Percentiles rank a stretch among this genome's conserved stretches.
phyloP scores from a whole-genome alignment of 2,329 filamentous ascomycete species.

The Cordyceps tenuipes region DNA sequence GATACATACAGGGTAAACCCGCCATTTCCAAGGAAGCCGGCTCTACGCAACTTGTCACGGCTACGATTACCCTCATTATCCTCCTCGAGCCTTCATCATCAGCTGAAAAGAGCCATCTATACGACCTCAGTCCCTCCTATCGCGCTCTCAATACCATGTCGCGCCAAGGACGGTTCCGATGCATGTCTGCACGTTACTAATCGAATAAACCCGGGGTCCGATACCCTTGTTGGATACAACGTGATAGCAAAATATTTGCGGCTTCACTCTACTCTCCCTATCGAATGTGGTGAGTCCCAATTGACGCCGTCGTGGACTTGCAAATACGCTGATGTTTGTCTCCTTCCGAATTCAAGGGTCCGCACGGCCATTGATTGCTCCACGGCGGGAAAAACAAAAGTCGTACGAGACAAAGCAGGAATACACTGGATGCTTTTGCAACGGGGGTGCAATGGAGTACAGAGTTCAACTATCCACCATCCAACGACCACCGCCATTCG shows the following conservation, averaged over 20 bases:
- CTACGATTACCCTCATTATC: too few species aligned
- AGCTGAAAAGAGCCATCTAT: neutral
- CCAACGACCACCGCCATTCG: neutral
- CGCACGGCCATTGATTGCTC: neutral
- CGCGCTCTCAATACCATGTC: neutral
- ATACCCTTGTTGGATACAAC: too few species aligned
- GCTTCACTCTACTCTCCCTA: too few species aligned
- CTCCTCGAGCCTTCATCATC: too few species aligned
- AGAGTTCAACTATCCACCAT: neutral
- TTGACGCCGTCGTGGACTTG: too few species aligned
- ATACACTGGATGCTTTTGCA: neutral
- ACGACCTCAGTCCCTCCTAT: neutral
- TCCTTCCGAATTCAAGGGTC: neutral
- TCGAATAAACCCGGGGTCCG: neutral
- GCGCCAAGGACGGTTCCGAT: constrained; percentile 18
- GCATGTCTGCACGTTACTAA: neutral
- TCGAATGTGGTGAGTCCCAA: too few species aligned
- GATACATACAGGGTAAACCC: too few species aligned
- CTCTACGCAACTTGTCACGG: too few species aligned
- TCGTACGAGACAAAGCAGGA: constrained; percentile 3
- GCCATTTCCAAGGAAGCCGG: too few species aligned
- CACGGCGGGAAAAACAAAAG: neutral
- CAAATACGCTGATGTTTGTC: too few species aligned
- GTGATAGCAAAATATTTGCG: too few species aligned
- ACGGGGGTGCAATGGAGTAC: neutral